Base-by-base conservation (phyloP, 106 monocot genomes). In the Dioscorea alata region DNA sequence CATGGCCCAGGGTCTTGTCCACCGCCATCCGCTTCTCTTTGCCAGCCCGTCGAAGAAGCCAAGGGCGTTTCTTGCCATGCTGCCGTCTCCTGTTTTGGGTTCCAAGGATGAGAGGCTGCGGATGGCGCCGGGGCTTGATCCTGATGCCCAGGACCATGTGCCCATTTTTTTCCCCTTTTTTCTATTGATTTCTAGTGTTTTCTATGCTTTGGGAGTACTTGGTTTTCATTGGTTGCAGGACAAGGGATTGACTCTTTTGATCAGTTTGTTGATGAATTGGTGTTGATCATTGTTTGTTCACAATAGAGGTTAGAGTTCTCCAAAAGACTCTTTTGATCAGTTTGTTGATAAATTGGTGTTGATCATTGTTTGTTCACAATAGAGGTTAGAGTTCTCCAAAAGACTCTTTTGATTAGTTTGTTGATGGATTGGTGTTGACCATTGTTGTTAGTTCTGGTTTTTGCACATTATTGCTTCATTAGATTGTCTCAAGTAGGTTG, bases 1-100 rank as follows among this genome's bases (percentile, higher is more conserved):
- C 84, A 96, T 96, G 91, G 75, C 92, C 0, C 96, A 96, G 78
- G 96, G 92, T 8, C 64, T 96, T 49, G 72, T 96, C 49, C 96
- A 96, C 64, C 60, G 66, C 42, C 96, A 96, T 50, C 80, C 88
- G 0, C 71, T 96, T 9, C 86, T 96, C 48, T 92, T 92, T 34
- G 89, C 84, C 13, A 78, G 84, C 25, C 82, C 96, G 21, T 50
- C 79, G 6, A 74, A 50, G 12, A 86, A 92, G 14, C 92, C 96
- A 0, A 70, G 84, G 54, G 69, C 79, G 14, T 97, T 97, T 69
- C 89, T 97, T 4, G 91, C 89, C 4, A 97, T 92, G 6, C 76
- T 97, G 12, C 96, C 96, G 5, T 59, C 85, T 20, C 88, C 88
- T 4, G 51, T 75, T 15, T 63, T 69, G 13, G 60, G 75, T 4